Conservation (phyloP, 176 grass and related monocot species). For the Alloteropsis semialata region DNA sequence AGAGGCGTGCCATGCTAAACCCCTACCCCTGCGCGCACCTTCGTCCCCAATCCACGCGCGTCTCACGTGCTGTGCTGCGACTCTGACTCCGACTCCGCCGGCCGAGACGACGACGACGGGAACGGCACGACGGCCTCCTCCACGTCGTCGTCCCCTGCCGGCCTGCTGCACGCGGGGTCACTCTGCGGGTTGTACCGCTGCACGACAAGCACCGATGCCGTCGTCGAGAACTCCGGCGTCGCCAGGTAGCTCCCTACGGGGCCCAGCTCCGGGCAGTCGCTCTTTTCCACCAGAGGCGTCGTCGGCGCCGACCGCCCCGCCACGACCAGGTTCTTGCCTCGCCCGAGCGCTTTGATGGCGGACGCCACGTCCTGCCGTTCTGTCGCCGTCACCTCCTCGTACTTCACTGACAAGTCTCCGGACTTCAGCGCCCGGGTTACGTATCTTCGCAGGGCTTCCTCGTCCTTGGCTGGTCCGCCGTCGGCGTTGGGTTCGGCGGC, state of each 20-base stretch:
- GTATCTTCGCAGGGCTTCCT: slow-evolving; percentile 27
- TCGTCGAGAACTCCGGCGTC: slow-evolving; percentile 52
- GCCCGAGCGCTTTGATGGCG: slow-evolving; percentile 23
- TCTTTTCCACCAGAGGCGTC: slow-evolving; percentile 36
- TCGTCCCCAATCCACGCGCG: not conserved
- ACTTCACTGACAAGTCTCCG: slow-evolving; percentile 20
- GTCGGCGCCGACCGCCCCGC: slow-evolving; percentile 28
- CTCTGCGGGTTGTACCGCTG: slow-evolving; percentile 36
- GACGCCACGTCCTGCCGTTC: slow-evolving; percentile 2
- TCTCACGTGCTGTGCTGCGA: not conserved
- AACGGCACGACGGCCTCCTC: slow-evolving; percentile 20
- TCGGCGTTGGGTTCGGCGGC: not conserved
- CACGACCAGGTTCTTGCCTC: slow-evolving; percentile 43
- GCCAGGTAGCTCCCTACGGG: slow-evolving; percentile 52
- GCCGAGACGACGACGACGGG: not conserved
- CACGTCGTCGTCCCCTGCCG: not conserved
- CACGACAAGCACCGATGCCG: slow-evolving; percentile 50
- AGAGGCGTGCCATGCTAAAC: not conserved
- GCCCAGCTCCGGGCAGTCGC: slow-evolving; percentile 51
- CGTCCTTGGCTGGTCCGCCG: slow-evolving; percentile 1
- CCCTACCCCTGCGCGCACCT: not conserved
- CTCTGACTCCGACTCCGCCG: not conserved
- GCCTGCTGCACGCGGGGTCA: not conserved
- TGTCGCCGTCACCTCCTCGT: slow-evolving; percentile 34
- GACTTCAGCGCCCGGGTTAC: not conserved